Evolutionary conservation across 148 eudicot genomes (phyloP), one percentile per base, ranked within the genome.

Genomic region (Diospyros lotus): DNA sequence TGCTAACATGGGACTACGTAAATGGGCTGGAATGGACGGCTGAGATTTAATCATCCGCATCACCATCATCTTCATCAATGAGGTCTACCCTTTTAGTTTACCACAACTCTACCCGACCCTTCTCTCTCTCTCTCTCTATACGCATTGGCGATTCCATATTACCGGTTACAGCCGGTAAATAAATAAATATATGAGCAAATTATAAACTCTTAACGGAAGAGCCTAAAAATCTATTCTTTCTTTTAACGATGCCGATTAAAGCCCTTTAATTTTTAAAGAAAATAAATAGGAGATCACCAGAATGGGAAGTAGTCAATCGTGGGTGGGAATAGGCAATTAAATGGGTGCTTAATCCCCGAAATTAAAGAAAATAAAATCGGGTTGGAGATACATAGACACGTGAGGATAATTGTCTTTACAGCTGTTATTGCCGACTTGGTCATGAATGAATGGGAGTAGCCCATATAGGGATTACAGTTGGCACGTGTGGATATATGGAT

Each of bases 61-160:
- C 11, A 72, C 60, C 17, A 59, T 72, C 38, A 69, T 41, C 72
- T 7, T 58, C 68, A 48, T 72, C 64, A 52, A 78, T 66, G 48
- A 14, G 43, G 46, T 65, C 13, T 41, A 9, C 28, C 61, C 65
- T 65, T 66, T 64, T 5, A 64, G 59, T 56, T 58, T 55, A 39
- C 65, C 51, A 48, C 71, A 72, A 72, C 72, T 58, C 76, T 72
- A 65, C 72, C 80, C 80, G 80, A 65, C 80, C 69, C 60, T 40
- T 72, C 68, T 64, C 63, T 55, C 66, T 78, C 60, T 56, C 46
- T 72, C 54, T 65, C 28, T 14, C 39, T 7, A 28, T 28, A 28
- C 28, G 28, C 28, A 0, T 28, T 28, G 28, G 8, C 59, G 12
- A 55, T 5, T 55, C 12, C 9, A 5, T 64, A 50, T 64, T 43